phyloP scores from a whole-genome alignment of 345 rosid species.

The Salix caprea region DNA sequence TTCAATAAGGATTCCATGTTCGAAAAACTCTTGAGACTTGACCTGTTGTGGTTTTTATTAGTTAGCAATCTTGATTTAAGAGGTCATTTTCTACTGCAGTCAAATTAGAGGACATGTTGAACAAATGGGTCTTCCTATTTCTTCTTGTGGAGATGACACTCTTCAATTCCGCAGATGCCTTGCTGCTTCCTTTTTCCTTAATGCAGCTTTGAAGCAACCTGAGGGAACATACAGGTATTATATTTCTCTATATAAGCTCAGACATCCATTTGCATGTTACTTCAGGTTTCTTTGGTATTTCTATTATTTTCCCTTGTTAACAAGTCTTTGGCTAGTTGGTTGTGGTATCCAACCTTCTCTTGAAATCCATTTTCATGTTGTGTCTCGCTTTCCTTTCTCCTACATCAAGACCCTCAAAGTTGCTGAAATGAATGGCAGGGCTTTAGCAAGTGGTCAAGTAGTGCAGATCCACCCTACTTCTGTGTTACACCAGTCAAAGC shows the following conservation, averaged over 20 bases:
- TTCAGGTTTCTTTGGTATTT: neutral
- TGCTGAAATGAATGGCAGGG: slow-evolving; percentile 49
- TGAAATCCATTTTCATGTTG: neutral
- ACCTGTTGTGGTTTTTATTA: neutral
- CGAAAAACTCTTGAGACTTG: neutral
- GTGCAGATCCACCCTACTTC: slow-evolving; percentile 93
- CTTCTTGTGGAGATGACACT: slow-evolving; percentile 79
- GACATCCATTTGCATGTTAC: slow-evolving; percentile 1
- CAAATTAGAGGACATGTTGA: slow-evolving; percentile 69
- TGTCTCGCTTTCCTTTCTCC: neutral
- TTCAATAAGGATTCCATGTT: neutral
- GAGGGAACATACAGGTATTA: slow-evolving; percentile 76
- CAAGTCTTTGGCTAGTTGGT: neutral
- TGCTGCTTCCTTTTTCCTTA: slow-evolving; percentile 84
- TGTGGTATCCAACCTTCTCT: neutral
- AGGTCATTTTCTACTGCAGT: slow-evolving; percentile 36
- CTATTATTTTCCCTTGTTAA: neutral
- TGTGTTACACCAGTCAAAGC: slow-evolving; percentile 60
- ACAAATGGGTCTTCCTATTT: slow-evolving; percentile 68
- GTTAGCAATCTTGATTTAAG: neutral
- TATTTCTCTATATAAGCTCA: neutral
- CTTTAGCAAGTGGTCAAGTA: slow-evolving; percentile 72
- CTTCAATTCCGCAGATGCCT: slow-evolving; percentile 86
- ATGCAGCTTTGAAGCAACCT: slow-evolving; percentile 88
- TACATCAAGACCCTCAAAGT: neutral